These are phyloP conservation scores for Triticum turgidum DNA, from an alignment of 176 grass and related monocot genomes.

Conservation along the genomic window DNA sequence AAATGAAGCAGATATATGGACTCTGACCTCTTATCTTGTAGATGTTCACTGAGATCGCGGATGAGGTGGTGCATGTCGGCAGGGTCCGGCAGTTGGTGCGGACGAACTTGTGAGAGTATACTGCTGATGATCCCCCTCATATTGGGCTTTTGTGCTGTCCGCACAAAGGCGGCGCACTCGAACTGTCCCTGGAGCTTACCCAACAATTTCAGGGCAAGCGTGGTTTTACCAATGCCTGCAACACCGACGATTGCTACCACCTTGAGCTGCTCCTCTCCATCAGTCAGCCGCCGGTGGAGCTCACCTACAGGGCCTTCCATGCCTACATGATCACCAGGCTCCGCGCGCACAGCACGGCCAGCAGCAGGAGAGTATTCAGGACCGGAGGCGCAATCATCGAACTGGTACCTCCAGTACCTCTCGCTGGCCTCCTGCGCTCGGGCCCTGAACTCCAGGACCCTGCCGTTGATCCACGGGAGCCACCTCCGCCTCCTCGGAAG, in stretches of 20 bases:
- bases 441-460: not conserved
- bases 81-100: not conserved
- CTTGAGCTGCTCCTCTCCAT: not conserved
- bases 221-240: not conserved
- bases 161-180: not conserved
- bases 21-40: not conserved
- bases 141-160: not conserved
- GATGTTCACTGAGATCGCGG: not conserved
- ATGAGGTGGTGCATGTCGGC: not conserved
- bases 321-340: not conserved
- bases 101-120: not conserved
- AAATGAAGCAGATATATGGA: not conserved
- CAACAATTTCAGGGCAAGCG: not conserved
- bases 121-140: not conserved
- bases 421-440: not conserved
- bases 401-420: not conserved
- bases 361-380: not conserved
- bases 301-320: not conserved
- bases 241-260: not conserved
- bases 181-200: not conserved
- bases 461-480: not conserved
- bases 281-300: not conserved
- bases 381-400: not conserved
- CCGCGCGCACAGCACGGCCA: not conserved
- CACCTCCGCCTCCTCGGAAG: not conserved